These are phyloP conservation scores for Nissolia schottii DNA, from an alignment of 306 rosid species.

Conservation along the genomic window DNA sequence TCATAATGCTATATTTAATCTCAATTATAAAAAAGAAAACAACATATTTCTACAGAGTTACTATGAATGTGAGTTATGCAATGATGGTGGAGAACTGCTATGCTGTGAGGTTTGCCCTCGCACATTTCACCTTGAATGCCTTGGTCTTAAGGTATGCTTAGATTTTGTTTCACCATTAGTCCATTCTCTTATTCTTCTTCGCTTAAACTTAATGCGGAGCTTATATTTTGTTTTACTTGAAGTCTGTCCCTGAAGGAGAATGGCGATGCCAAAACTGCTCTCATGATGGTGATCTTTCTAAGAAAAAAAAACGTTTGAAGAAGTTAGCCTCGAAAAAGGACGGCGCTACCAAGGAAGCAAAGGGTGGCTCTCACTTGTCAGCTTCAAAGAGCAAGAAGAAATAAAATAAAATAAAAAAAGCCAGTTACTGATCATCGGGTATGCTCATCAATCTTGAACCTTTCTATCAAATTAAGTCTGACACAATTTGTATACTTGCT, in stretches of 20 bases:
- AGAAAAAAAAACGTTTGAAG: neutral
- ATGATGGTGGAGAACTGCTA: neutral
- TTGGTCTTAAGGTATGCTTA: slow-evolving; percentile 1
- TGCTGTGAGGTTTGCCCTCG: slow-evolving; percentile 7
- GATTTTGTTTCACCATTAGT: neutral
- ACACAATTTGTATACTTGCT: neutral
- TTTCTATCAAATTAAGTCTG: neutral
- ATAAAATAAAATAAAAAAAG: neutral
- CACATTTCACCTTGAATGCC: neutral
- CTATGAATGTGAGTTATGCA: slow-evolving; percentile 8
- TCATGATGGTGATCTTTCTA: neutral
- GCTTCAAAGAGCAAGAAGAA: neutral
- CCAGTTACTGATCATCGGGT: neutral
- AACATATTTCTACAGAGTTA: neutral
- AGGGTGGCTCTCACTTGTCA: neutral
- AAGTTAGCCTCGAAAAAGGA: neutral
- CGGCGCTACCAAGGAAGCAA: neutral
- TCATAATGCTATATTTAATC: neutral
- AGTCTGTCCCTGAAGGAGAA: neutral
- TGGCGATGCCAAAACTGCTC: slow-evolving; percentile 2
- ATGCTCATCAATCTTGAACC: neutral
- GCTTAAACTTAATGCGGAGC: neutral
- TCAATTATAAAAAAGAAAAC: neutral
- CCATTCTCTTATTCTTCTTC: neutral
- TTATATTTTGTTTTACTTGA: neutral